Percentiles rank a stretch among this genome's conserved stretches.
phyloP scores from a whole-genome alignment of 495 filamentous ascomycete species.

The Neurospora sp. region DNA sequence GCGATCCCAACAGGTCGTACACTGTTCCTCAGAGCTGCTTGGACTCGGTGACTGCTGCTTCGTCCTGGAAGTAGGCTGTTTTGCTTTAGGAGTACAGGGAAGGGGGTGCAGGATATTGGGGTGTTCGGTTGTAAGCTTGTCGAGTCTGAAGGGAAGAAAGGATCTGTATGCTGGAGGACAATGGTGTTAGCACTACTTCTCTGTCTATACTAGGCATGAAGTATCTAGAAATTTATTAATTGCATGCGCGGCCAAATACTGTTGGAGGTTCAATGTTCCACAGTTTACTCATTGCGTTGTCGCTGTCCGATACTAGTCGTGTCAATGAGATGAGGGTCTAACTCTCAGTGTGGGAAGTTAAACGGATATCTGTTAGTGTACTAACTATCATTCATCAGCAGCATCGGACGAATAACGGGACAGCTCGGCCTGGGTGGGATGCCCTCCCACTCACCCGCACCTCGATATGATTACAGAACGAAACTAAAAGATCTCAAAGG shows the following conservation, averaged over 20 bases:
- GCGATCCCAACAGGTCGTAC: constrained; percentile 52
- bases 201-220: not conserved
- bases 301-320: not conserved
- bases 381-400: not conserved
- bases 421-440: not conserved
- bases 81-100: not conserved
- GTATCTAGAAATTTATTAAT: not conserved
- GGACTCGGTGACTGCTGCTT: constrained; percentile 21
- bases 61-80: constrained; percentile 4
- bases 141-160: not conserved
- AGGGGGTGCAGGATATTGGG: not conserved
- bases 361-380: not conserved
- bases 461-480: not conserved
- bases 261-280: not conserved
- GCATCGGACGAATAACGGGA: not conserved
- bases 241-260: not conserved
- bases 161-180: not conserved
- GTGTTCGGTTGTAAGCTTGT: not conserved
- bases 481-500: not conserved
- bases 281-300: not conserved
- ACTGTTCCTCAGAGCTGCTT: constrained; percentile 45
- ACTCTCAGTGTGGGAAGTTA: fast-evolving
- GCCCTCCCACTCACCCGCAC: not conserved
- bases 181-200: not conserved
- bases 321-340: not conserved